Percentiles rank a stretch among this genome's conserved stretches.
These are phyloP conservation scores for Musa troglodytarum DNA, from an alignment of 176 grass and related monocot genomes.

Conservation along the genomic window DNA sequence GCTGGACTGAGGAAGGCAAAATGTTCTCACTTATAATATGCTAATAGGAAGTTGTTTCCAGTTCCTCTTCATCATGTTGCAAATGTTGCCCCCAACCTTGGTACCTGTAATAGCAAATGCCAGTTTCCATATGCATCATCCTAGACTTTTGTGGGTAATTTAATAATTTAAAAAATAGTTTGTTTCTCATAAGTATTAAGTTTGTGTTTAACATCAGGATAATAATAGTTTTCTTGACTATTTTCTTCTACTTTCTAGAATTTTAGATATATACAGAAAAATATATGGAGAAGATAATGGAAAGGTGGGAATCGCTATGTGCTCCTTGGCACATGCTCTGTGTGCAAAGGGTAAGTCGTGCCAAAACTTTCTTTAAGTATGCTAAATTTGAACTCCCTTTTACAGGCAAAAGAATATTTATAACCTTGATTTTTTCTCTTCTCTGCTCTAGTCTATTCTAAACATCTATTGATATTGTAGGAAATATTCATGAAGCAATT, in stretches of 20 bases:
- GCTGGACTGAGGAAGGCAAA: no score
- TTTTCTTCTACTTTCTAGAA: constrained; percentile 13
- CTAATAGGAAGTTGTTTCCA: not conserved
- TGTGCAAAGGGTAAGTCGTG: constrained; percentile 28
- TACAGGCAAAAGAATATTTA: not conserved
- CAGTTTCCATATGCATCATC: not conserved
- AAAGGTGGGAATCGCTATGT: constrained; percentile 32
- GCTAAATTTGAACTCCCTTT: constrained; percentile 2
- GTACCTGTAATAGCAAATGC: not conserved
- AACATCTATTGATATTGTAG: constrained; percentile 11
- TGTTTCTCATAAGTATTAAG: not conserved
- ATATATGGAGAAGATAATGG: constrained; percentile 31
- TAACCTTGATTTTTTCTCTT: not conserved
- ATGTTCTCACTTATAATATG: no score
- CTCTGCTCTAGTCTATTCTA: not conserved
- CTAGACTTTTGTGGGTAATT: not conserved
- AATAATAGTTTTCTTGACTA: not conserved
- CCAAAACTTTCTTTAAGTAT: not conserved
- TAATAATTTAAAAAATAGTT: not conserved
- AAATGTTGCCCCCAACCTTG: not conserved
- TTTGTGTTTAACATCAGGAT: not conserved
- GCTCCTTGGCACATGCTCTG: constrained; percentile 26
- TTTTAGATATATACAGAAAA: constrained; percentile 34
- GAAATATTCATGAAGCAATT: constrained; percentile 27
- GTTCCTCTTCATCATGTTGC: no score